phyloP scores from a whole-genome alignment of 441 rosid genomes.

The Croton laevigatus region DNA sequence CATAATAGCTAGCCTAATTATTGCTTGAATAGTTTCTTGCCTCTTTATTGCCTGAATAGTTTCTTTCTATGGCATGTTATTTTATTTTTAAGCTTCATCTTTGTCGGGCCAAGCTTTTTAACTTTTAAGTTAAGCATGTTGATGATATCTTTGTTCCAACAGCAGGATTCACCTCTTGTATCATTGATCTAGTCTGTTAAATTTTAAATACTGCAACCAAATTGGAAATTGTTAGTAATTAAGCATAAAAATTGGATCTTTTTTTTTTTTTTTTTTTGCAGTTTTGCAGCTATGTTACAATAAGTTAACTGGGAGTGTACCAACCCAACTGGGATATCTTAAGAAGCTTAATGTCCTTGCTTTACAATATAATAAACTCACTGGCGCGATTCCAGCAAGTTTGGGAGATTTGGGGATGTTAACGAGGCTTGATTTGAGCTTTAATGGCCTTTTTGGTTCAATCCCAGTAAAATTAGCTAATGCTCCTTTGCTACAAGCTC shows the following conservation, averaged over 20 bases:
- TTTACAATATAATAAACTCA: constrained; percentile 66
- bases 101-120: not conserved
- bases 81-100: not conserved
- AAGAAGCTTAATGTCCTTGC: constrained; percentile 71
- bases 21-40: not conserved
- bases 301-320: constrained; percentile 71
- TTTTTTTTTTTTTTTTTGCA: constrained; percentile 29
- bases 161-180: not conserved
- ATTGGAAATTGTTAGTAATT: not conserved
- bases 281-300: constrained; percentile 94
- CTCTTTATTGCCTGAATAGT: constrained; percentile 1
- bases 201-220: not conserved
- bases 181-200: not conserved
- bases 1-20: not conserved
- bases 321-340: constrained; percentile 72
- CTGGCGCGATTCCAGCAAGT: constrained; percentile 89
- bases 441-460: constrained; percentile 69
- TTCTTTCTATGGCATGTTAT: not conserved
- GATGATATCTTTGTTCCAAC: not conserved
- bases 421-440: constrained; percentile 82
- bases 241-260: not conserved
- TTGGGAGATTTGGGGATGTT: constrained; percentile 58
- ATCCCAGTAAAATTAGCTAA: constrained; percentile 62
- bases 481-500: constrained; percentile 61
- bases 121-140: not conserved